These are phyloP conservation scores for Kazachstania kunashirensis DNA, from an alignment of 805 yeast genomes.

Conservation along the genomic window DNA sequence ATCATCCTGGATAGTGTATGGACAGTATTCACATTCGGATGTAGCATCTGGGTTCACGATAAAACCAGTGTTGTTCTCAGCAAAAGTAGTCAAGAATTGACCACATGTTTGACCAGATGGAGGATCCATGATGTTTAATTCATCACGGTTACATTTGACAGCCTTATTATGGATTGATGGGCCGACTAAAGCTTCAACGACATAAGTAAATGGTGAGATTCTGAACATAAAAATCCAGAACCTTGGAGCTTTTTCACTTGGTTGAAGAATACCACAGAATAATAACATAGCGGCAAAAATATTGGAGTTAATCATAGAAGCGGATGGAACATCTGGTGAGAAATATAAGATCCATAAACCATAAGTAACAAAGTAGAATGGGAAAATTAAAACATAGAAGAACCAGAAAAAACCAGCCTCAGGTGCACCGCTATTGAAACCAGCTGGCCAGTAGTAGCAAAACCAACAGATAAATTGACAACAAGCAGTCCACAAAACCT, in stretches of 20 bases:
- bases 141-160: slow-evolving; percentile 32
- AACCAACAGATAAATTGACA: slow-evolving; percentile 37
- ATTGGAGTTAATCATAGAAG: slow-evolving; percentile 34
- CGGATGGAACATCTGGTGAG: slow-evolving; percentile 37
- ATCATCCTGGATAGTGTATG: slow-evolving; percentile 45
- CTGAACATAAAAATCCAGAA: slow-evolving; percentile 42
- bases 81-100: slow-evolving; percentile 31
- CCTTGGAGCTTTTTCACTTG: slow-evolving; percentile 35
- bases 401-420: slow-evolving; percentile 46
- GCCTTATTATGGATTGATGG: slow-evolving; percentile 33
- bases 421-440: slow-evolving; percentile 35
- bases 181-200: slow-evolving; percentile 35
- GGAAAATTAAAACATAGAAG: slow-evolving; percentile 40
- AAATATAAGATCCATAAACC: slow-evolving; percentile 43
- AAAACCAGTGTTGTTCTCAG: slow-evolving; percentile 36
- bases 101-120: slow-evolving; percentile 44
- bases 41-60: slow-evolving; percentile 37
- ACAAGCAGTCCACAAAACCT: slow-evolving; percentile 38
- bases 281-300: slow-evolving; percentile 46
- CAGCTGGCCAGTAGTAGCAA: slow-evolving; percentile 42
- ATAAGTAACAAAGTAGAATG: slow-evolving; percentile 41
- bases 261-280: slow-evolving; percentile 46
- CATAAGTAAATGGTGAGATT: slow-evolving; percentile 40
- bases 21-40: slow-evolving; percentile 51
- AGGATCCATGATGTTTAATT: slow-evolving; percentile 33